Conservation (phyloP, 352 stramenopile species). For the Phytophthora pistaciae region DNA sequence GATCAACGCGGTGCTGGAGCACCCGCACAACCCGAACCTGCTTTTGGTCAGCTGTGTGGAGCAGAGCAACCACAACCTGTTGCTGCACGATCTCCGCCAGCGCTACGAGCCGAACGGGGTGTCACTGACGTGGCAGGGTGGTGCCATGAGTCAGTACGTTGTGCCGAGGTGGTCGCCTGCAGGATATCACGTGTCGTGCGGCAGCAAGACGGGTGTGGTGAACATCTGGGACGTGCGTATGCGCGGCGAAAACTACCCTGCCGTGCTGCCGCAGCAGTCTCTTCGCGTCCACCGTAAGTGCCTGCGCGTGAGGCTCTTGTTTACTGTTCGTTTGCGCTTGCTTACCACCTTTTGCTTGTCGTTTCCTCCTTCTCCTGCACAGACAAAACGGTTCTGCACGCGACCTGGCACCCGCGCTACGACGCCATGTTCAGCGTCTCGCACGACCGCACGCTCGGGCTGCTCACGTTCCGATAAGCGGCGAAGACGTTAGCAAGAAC, state of each 20-base stretch:
- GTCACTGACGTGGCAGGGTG: constrained; percentile 72
- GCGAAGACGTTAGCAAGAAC: background rate
- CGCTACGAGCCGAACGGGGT: constrained; percentile 57
- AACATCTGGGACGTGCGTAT: constrained; percentile 87
- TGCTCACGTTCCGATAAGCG: constrained; percentile 79
- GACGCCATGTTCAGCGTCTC: constrained; percentile 90
- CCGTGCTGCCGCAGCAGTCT: constrained; percentile 76
- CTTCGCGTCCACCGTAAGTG: constrained; percentile 81
- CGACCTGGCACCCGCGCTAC: constrained; percentile 86
- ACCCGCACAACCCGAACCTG: constrained; percentile 86
- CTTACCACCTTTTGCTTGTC: constrained; percentile 18
- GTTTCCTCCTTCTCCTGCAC: constrained; percentile 22
- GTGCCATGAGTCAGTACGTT: constrained; percentile 87
- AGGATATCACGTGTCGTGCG: constrained; percentile 76
- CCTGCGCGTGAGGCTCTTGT: background rate
- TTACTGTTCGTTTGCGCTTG: constrained; percentile 4
- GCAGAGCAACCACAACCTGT: constrained; percentile 65
- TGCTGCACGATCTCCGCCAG: constrained; percentile 81
- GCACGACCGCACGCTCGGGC: constrained; percentile 77
- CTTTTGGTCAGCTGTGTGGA: constrained; percentile 82
- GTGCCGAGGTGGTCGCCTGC: constrained; percentile 83
- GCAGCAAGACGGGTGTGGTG: constrained; percentile 69
- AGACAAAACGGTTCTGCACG: constrained; percentile 89
- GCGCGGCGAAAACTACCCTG: constrained; percentile 61
- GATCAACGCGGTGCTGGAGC: constrained; percentile 86